These are phyloP conservation scores for Bombardia bombarda DNA, from an alignment of 495 filamentous ascomycete species.

Conservation along the genomic window DNA sequence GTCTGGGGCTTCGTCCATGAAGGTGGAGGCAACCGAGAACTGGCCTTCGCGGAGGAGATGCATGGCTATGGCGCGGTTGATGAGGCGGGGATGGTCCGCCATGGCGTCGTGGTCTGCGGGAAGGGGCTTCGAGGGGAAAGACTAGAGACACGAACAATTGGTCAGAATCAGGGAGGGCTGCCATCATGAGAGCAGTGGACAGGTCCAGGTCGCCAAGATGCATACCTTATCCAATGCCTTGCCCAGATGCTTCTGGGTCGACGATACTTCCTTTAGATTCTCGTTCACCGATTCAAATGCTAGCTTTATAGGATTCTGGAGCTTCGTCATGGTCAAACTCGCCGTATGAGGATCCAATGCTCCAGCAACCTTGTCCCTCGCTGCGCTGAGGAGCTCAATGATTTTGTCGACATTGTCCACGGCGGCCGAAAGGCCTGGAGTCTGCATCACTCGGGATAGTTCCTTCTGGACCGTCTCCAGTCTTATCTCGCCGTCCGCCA, in stretches of 20 bases:
- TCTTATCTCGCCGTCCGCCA: neutral
- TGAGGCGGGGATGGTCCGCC: slow-evolving; percentile 60
- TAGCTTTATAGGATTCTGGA: slow-evolving; percentile 73
- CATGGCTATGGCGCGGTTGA: slow-evolving; percentile 93
- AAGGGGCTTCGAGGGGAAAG: slow-evolving; percentile 69
- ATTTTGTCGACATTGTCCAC: slow-evolving; percentile 71
- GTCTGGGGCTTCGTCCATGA: slow-evolving; percentile 55
- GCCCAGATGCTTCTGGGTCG: slow-evolving; percentile 67
- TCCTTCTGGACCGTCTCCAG: slow-evolving; percentile 54
- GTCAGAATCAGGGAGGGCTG: too few species aligned
- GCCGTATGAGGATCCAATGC: slow-evolving; percentile 60
- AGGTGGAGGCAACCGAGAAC: slow-evolving; percentile 77
- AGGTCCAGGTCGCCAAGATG: too few species aligned
- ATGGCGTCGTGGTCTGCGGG: slow-evolving; percentile 81
- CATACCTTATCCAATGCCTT: slow-evolving; percentile 75
- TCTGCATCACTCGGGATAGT: slow-evolving; percentile 58
- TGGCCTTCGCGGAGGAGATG: slow-evolving; percentile 91
- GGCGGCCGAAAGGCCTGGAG: slow-evolving; percentile 61
- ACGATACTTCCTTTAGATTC: slow-evolving; percentile 71
- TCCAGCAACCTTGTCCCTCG: slow-evolving; percentile 59
- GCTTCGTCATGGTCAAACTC: slow-evolving; percentile 64
- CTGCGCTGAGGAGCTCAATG: slow-evolving; percentile 65
- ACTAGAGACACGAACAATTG: too few species aligned
- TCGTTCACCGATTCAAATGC: slow-evolving; percentile 72
- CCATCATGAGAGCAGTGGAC: too few species aligned